These are phyloP conservation scores for Gossypium laxum DNA, from an alignment of 441 rosid genomes.

Conservation along the genomic window DNA sequence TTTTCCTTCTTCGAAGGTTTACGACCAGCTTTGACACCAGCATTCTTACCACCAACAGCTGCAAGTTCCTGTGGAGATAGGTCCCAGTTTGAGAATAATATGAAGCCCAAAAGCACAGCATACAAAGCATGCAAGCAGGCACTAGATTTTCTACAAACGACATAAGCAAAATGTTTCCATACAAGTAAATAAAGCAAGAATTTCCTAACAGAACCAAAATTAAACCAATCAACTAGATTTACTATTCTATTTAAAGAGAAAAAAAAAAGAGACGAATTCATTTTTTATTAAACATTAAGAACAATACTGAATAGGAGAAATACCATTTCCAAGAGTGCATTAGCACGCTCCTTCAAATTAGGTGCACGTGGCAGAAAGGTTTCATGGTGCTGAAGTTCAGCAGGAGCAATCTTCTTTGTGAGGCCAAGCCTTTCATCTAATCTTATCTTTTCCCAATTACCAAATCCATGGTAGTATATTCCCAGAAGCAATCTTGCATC, in stretches of 20 bases:
- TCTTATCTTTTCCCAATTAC: conserved; percentile 95
- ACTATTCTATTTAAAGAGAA: background rate
- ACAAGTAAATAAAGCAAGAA: background rate
- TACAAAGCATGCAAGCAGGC: background rate
- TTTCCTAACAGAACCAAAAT: conserved; percentile 7
- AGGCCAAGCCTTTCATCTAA: conserved; percentile 88
- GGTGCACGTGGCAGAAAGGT: conserved; percentile 97
- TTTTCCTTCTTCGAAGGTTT: conserved; percentile 58
- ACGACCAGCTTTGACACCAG: conserved; percentile 54
- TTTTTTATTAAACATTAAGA: conserved; percentile 22
- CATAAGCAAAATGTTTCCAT: background rate
- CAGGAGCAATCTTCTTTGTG: conserved; percentile 93
- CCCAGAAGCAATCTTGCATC: conserved; percentile 99
- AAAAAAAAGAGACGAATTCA: background rate
- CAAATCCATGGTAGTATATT: conserved; percentile 79
- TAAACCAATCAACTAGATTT: background rate
- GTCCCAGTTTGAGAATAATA: conserved; percentile 11
- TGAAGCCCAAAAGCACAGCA: background rate
- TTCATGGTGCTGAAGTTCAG: conserved; percentile 98
- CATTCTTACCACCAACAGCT: conserved; percentile 63
- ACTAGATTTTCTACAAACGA: background rate
- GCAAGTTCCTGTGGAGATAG: conserved; percentile 57
- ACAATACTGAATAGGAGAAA: background rate
- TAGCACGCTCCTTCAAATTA: conserved; percentile 90
- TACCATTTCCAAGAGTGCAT: conserved; percentile 97